These are phyloP conservation scores for Heliamphora pulchella DNA, from an alignment of 179 eudicot species.

Conservation along the genomic window DNA sequence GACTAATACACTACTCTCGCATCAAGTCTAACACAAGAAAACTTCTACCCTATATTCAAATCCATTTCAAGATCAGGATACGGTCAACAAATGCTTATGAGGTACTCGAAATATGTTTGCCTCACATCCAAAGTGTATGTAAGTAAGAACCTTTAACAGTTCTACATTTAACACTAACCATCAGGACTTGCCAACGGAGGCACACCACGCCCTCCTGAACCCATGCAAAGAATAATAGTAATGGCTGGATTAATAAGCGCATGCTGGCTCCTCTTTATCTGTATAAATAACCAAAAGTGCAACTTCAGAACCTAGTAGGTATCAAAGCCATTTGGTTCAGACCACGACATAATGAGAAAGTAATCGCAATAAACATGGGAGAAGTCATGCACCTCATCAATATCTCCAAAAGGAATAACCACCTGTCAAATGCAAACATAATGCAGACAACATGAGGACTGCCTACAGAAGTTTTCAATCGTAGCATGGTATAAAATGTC, in stretches of 20 bases:
- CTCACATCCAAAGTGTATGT: neutral
- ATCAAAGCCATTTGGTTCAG: neutral
- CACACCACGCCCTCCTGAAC: constrained; percentile 97
- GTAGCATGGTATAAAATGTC: neutral
- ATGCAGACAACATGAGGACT: neutral
- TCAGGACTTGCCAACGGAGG: constrained; percentile 94
- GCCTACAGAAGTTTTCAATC: neutral
- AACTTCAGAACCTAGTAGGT: neutral
- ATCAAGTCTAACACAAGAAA: constrained; percentile 4
- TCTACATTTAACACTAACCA: constrained; percentile 44
- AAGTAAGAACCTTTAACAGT: neutral
- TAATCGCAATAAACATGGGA: constrained; percentile 13
- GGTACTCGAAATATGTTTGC: neutral
- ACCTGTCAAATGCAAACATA: constrained; percentile 45
- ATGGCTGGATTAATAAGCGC: constrained; percentile 88
- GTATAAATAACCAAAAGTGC: constrained; percentile 18
- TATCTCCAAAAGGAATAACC: constrained; percentile 72
- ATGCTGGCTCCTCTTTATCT: constrained; percentile 92
- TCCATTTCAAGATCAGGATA: neutral
- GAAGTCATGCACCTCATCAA: constrained; percentile 59
- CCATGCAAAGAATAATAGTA: constrained; percentile 80
- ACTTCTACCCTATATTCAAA: neutral
- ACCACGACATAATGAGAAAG: neutral
- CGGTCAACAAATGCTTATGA: neutral
- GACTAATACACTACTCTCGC: neutral